phyloP scores from a whole-genome alignment of 352 stramenopile genomes.

The Pythium rhizo-oryzae region DNA sequence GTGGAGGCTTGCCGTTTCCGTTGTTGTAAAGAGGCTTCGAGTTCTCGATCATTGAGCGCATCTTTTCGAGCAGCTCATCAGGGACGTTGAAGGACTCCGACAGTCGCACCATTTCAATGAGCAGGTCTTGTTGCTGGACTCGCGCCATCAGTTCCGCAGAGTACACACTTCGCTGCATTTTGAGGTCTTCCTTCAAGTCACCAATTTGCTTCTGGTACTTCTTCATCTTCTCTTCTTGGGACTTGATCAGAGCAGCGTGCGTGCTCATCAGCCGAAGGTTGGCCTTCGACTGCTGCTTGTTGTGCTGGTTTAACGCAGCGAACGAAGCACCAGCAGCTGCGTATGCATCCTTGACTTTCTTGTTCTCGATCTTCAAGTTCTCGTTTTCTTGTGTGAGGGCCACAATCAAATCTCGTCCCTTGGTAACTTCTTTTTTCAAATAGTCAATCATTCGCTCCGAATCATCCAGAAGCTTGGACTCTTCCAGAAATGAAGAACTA shows the following conservation, averaged over 20 bases:
- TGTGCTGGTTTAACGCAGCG: slow-evolving; percentile 92
- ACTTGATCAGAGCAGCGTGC: slow-evolving; percentile 84
- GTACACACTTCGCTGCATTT: slow-evolving; percentile 81
- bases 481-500: slow-evolving; percentile 36
- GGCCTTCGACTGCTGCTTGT: slow-evolving; percentile 93
- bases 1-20: slow-evolving; percentile 19
- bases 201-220: slow-evolving; percentile 87
- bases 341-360: slow-evolving; percentile 93
- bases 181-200: slow-evolving; percentile 81
- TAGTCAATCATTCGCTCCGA: slow-evolving; percentile 88
- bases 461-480: slow-evolving; percentile 76
- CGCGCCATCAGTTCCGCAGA: slow-evolving; percentile 75
- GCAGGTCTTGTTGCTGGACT: slow-evolving; percentile 55
- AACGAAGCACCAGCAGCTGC: slow-evolving; percentile 92
- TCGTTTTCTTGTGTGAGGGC: slow-evolving; percentile 75
- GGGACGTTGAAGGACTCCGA: slow-evolving; percentile 59
- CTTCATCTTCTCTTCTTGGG: slow-evolving; percentile 90
- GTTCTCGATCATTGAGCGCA: slow-evolving; percentile 53
- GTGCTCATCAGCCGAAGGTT: slow-evolving; percentile 91
- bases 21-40: slow-evolving; percentile 38
- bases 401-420: slow-evolving; percentile 71
- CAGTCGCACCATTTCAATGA: slow-evolving; percentile 52
- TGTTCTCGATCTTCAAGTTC: slow-evolving; percentile 85
- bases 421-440: slow-evolving; percentile 76
- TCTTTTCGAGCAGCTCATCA: slow-evolving; percentile 50